Evolutionary conservation across 257 asterid species (phyloP).

Genomic region (Nicotiana sylvestris): DNA sequence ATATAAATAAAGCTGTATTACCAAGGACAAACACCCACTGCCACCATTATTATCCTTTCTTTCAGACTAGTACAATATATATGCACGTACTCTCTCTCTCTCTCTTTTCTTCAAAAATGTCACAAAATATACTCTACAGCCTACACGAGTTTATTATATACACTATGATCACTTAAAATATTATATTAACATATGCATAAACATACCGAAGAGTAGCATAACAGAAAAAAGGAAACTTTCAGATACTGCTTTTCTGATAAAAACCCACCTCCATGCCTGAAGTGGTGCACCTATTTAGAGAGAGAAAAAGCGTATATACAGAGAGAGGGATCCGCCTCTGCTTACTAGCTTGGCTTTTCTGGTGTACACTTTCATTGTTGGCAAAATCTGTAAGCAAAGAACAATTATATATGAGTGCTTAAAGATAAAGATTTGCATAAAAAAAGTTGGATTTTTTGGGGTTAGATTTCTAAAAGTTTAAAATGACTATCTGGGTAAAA

Average conservation of each 20-base stretch:
- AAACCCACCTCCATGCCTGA: neutral
- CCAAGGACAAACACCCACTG: neutral
- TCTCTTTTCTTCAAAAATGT: neutral
- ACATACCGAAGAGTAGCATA: neutral
- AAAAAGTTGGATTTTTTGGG: too few species aligned
- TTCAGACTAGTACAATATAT: neutral
- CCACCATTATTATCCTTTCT: neutral
- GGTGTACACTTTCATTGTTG: too few species aligned
- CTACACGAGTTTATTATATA: neutral
- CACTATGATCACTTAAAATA: neutral
- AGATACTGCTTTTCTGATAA: neutral
- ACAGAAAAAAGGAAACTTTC: neutral
- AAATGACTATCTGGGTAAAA: too few species aligned
- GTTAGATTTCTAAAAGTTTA: too few species aligned
- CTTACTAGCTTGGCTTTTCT: too few species aligned
- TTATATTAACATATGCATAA: neutral
- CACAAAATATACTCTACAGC: neutral
- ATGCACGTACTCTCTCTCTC: neutral
- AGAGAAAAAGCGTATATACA: neutral
- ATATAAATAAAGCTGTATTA: neutral
- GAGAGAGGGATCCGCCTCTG: neutral
- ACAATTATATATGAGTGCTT: too few species aligned
- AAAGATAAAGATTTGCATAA: too few species aligned
- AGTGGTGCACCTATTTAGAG: neutral
- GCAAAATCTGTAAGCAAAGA: too few species aligned